phyloP scores from a whole-genome alignment of 2,329 filamentous ascomycete genomes.

The Bipolaris victoriae region DNA sequence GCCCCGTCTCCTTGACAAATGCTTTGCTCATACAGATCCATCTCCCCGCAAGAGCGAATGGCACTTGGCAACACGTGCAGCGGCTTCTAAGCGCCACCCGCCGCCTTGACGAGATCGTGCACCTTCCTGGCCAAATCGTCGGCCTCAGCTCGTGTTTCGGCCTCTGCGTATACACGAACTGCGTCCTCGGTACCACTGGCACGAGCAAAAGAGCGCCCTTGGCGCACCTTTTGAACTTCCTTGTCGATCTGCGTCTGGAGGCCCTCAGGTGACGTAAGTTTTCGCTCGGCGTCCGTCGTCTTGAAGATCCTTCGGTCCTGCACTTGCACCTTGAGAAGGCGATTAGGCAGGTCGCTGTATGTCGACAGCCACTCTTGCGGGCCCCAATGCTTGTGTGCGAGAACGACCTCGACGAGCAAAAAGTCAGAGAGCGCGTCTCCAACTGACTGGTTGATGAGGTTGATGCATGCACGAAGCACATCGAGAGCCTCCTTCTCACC shows the following conservation, averaged over 20 bases:
- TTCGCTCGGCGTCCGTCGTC: constrained; percentile 90
- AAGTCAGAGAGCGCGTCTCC: constrained; percentile 96
- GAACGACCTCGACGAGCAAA: constrained; percentile 92
- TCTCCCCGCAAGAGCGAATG: background rate
- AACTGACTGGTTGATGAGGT: constrained; percentile 97
- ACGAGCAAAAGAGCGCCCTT: constrained; percentile 86
- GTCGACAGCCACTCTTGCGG: constrained; percentile 90
- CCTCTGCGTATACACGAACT: constrained; percentile 94
- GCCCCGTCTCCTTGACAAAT: background rate
- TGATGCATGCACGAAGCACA: constrained; percentile 79
- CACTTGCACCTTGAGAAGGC: constrained; percentile 91
- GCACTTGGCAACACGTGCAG: background rate
- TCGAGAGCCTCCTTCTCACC: constrained; percentile 90
- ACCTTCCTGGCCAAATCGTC: constrained; percentile 90
- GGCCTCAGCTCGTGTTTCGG: constrained; percentile 84
- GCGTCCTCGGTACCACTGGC: constrained; percentile 96
- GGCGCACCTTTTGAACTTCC: constrained; percentile 87
- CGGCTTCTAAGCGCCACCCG: constrained; percentile 31
- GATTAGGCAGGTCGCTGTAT: constrained; percentile 93
- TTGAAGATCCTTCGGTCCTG: constrained; percentile 86
- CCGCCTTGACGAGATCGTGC: constrained; percentile 69
- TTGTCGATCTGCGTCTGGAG: constrained; percentile 86
- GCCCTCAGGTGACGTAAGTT: constrained; percentile 77
- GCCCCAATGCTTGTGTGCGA: constrained; percentile 92
- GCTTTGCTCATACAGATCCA: background rate